Evolutionary conservation across 495 filamentous ascomycete genomes (phyloP).

Genomic region (Aspergillus homomorphus): DNA sequence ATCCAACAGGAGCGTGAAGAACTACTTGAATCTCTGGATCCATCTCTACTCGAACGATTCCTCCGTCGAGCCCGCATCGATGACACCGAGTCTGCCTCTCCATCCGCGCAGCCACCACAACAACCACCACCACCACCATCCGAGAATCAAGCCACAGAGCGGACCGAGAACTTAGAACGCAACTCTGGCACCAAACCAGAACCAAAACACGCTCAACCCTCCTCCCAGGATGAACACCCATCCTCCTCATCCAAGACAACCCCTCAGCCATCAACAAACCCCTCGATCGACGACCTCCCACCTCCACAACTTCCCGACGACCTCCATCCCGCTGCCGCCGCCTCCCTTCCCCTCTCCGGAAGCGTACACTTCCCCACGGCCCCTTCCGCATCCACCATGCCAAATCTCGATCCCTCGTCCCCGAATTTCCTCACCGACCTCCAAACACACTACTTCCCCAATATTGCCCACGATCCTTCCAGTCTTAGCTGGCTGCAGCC

Average conservation of each 20-base stretch:
- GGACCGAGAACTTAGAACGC: background rate
- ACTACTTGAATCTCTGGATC: constrained; percentile 64
- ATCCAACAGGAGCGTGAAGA: constrained; percentile 76
- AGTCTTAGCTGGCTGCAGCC: constrained; percentile 88
- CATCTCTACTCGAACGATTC: constrained; percentile 69
- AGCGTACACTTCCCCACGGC: constrained; percentile 62
- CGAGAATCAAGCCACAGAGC: background rate
- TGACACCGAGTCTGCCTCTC: constrained; percentile 37
- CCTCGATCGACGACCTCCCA: constrained; percentile 36
- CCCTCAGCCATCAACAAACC: background rate
- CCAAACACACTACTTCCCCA: constrained; percentile 89
- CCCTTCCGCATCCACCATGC: constrained; percentile 41
- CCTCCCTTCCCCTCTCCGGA: constrained; percentile 31
- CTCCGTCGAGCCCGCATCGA: constrained; percentile 78
- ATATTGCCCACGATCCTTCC: constrained; percentile 76
- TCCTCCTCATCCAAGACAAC: constrained; percentile 9
- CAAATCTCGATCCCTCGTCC: constrained; percentile 77
- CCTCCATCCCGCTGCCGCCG: constrained; percentile 43
- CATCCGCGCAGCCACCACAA: background rate
- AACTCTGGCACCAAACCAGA: background rate
- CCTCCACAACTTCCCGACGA: constrained; percentile 33
- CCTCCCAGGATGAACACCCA: constrained; percentile 12
- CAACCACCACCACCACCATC: constrained; percentile 1
- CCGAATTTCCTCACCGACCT: constrained; percentile 79
- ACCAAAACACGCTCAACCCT: background rate